Evolutionary conservation across 2,329 filamentous ascomycete genomes (phyloP), one percentile per base, ranked within the genome.

Genomic region (Ascochyta fabae): DNA sequence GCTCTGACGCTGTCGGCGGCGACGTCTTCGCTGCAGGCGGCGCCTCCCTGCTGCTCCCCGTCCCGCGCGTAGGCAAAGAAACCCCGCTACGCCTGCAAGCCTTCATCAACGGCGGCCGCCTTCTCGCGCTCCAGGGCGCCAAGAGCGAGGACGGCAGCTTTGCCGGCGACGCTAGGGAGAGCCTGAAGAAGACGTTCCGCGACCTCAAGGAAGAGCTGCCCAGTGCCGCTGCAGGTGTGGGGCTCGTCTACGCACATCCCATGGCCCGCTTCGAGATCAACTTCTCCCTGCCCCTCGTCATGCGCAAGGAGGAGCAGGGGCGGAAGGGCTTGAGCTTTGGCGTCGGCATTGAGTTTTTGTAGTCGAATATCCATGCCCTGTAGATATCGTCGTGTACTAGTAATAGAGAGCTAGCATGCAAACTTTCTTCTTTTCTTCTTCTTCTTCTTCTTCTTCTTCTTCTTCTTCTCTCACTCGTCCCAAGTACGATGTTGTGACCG

Each of bases 341-440:
- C n/a, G 91, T 99, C 36, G 95, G 95, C 45, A 92, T 99, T 71
- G 96, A 91, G 78, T 97, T 99, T 74, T 79, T 98, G 83, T 98
- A 89, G 65, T 4, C 36, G 19, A 19, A 19, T 19, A 19, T 19
- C 19, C 19, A 19, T 19, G 19, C 19, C 19, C 7, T 48, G 39
- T 56, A 48, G 43, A 46, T 42, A 38, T n/a, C 4, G 22, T 31
- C n/a, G 26, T 56, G 53, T 56, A 56, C 42, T 48, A 56, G 53
- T 56, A 56, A n/a, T 54, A 54, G 29, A 31, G 29, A 26, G 38
- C 44, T 48, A 44, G 44, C 45, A 40, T 39, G 50, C 38, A 46
- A 42, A 8, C 10, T n/a, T 39, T 39, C 16, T 19, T 19, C 19
- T 19, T 19, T 19, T 19, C 19, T 27, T 16, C 12, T 26, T n/a